Conservation (phyloP, 768 basidiomycete species). For the Fibroporia radiculosa region DNA sequence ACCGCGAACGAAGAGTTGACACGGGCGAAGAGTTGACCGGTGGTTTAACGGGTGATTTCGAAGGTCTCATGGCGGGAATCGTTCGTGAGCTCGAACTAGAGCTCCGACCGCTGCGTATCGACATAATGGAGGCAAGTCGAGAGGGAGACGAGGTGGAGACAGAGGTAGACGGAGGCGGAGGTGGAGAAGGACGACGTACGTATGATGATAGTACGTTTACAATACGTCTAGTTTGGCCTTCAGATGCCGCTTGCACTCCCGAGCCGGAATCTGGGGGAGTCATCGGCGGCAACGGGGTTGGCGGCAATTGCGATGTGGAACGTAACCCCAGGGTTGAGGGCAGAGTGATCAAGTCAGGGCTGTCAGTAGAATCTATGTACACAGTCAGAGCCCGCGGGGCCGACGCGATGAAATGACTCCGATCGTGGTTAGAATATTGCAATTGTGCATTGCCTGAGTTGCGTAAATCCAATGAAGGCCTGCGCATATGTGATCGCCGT, state of each 20-base stretch:
- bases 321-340: slow-evolving; percentile 70
- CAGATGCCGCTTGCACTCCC: neutral
- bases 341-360: slow-evolving; percentile 45
- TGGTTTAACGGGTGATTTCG: slow-evolving; percentile 11
- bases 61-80: slow-evolving; percentile 7
- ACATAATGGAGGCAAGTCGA: slow-evolving; percentile 6
- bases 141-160: slow-evolving; percentile 8
- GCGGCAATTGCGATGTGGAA: slow-evolving; percentile 13
- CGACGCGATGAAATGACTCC: slow-evolving; percentile 52
- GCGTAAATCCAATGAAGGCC: slow-evolving; percentile 18
- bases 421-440: slow-evolving; percentile 42
- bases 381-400: slow-evolving; percentile 73
- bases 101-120: slow-evolving; percentile 9
- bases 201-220: slow-evolving; percentile 21
- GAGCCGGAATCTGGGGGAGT: neutral
- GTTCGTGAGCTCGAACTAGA: slow-evolving; percentile 11
- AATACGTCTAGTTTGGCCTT: slow-evolving; percentile 7
- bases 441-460: slow-evolving; percentile 31
- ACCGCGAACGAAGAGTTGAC: slow-evolving; percentile 13
- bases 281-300: slow-evolving; percentile 12
- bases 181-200: slow-evolving; percentile 8
- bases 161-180: slow-evolving; percentile 6
- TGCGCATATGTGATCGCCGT: slow-evolving; percentile 10
- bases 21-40: slow-evolving; percentile 8
- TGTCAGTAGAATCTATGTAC: slow-evolving; percentile 52